These are phyloP conservation scores for Multifurca ochricompacta DNA, from an alignment of 768 basidiomycete genomes.

Conservation along the genomic window DNA sequence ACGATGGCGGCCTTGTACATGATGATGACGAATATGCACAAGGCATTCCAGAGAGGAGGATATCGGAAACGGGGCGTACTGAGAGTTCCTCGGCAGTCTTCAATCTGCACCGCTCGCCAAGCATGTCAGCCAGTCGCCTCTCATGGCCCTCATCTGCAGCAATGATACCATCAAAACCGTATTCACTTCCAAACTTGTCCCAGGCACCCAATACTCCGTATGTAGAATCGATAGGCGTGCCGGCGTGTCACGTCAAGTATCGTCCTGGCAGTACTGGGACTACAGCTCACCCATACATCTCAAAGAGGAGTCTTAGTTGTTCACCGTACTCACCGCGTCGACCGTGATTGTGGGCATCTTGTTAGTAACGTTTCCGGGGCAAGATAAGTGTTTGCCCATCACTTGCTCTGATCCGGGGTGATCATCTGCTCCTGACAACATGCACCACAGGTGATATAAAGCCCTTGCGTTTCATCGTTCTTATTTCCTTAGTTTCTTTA, in stretches of 20 bases:
- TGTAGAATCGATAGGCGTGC: constrained; percentile 75
- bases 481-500: too few species aligned
- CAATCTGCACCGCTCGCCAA: constrained; percentile 61
- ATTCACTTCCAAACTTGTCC: constrained; percentile 59
- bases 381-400: too few species aligned
- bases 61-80: constrained; percentile 37
- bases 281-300: constrained; percentile 66
- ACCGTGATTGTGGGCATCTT: constrained; percentile 35
- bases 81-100: constrained; percentile 46
- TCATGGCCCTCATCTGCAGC: constrained; percentile 65
- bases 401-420: too few species aligned
- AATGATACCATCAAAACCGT: constrained; percentile 39
- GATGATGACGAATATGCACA: neutral
- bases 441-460: too few species aligned
- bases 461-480: too few species aligned
- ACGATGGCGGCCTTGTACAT: constrained; percentile 47
- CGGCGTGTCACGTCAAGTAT: constrained; percentile 24
- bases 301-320: constrained; percentile 51
- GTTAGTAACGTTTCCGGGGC: neutral
- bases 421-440: too few species aligned
- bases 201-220: constrained; percentile 76
- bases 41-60: too few species aligned
- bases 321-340: constrained; percentile 40
- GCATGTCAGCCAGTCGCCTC: constrained; percentile 64
- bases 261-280: neutral